Base-by-base conservation (phyloP, 140 eudicot species). In the Cichorium intybus region DNA sequence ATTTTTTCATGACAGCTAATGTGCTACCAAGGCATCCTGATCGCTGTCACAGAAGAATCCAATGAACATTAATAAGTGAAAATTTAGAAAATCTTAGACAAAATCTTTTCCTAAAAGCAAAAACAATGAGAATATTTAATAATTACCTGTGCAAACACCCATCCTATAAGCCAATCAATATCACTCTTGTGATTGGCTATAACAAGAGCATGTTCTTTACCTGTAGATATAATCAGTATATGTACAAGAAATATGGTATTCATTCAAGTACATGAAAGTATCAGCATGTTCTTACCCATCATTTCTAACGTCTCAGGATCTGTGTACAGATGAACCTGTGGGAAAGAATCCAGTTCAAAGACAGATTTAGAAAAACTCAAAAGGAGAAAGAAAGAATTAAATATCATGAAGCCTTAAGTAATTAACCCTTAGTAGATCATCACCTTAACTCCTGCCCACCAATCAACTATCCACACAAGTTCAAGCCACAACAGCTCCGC, bases 381-480 rank as follows among this genome's bases (percentile, higher is more conserved):
- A 29, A 41, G 47, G 23, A 12, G 31, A 64, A 31, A 41, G 23
- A 22, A n/a, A 28, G 2, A 48, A 11, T 5, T 64, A 33, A 46
- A 47, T 18, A 66, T 31, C 63, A 26, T 39, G 20, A 24, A 61
- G 46, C 77, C 70, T 35, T 33, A 29, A 54, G 17, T 63, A 43
- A 54, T 12, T 63, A 43, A 41, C 58, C 43, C 48, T 64, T 54
- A 56, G 54, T 53, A 46, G 54, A 63, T 21, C 31, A 71, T 77
- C 75, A 90, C 97, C 97, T 90, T 80, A 64, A 90, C 87, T 23
- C 90, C 94, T 35, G 94, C 95, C 97, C 96, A 84, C 97, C 97
- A 90, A 80, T 90, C 97, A 52, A 82, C 69, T 20, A 90, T 60
- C 97, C 97, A 90, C 24, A 90, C 89, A 39, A 90, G 94, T 80